phyloP scores from a whole-genome alignment of 2,329 filamentous ascomycete species.

The Sarocladium brachiariae region DNA sequence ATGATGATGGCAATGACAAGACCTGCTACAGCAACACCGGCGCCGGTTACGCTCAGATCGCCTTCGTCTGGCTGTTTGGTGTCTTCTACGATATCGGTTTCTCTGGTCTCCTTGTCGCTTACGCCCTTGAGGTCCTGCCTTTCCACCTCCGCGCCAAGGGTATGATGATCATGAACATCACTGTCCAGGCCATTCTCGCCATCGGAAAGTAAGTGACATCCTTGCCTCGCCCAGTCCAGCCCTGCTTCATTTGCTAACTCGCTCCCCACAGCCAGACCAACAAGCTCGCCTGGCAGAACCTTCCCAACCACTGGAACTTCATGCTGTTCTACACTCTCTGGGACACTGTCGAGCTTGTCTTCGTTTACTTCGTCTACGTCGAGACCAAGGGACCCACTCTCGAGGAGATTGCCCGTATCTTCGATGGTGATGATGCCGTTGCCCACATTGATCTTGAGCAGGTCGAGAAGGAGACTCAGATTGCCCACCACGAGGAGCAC shows the following conservation, averaged over 20 bases:
- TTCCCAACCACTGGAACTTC: slow-evolving; percentile 57
- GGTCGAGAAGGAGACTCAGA: slow-evolving; percentile 44
- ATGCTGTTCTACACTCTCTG: slow-evolving; percentile 61
- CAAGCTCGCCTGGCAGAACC: slow-evolving; percentile 53
- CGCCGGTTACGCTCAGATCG: slow-evolving; percentile 47
- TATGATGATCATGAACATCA: slow-evolving; percentile 59
- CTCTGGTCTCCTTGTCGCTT: slow-evolving; percentile 50
- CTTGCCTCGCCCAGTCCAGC: not conserved
- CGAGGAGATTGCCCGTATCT: slow-evolving; percentile 58
- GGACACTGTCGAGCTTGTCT: slow-evolving; percentile 52
- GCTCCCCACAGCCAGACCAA: slow-evolving; percentile 47
- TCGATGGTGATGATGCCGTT: slow-evolving; percentile 57
- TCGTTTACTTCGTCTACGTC: slow-evolving; percentile 60
- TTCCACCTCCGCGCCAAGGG: slow-evolving; percentile 52
- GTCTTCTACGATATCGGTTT: slow-evolving; percentile 55
- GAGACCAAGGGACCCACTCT: slow-evolving; percentile 62
- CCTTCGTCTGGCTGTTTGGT: slow-evolving; percentile 53
- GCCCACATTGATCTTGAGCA: slow-evolving; percentile 47
- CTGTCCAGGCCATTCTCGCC: slow-evolving; percentile 53
- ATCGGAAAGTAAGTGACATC: slow-evolving; percentile 48
- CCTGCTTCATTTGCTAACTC: slow-evolving; percentile 5
- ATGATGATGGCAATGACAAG: slow-evolving; percentile 16
- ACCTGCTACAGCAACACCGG: slow-evolving; percentile 30
- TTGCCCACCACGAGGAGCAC: slow-evolving; percentile 20
- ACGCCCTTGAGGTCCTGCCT: slow-evolving; percentile 52